A percentile compares a stretch with the other conserved stretches of the same genome.
These are phyloP conservation scores for Rugonectria rugulosa DNA, from an alignment of 2,329 filamentous ascomycete species.

Conservation along the genomic window DNA sequence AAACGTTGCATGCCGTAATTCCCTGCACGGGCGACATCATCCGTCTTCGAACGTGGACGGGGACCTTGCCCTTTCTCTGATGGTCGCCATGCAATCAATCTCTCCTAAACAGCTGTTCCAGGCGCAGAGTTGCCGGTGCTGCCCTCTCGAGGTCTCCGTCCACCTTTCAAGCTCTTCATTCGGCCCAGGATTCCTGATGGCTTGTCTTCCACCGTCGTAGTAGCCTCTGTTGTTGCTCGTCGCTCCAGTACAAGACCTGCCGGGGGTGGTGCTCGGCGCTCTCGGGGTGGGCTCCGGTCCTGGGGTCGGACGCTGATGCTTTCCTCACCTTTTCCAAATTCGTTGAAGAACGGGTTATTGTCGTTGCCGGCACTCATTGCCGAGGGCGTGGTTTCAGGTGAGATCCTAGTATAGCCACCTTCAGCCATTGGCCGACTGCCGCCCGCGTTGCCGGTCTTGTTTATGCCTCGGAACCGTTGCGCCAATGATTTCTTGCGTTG, in stretches of 20 bases:
- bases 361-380: conserved; percentile 45
- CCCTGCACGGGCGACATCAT: conserved; percentile 5
- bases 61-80: conserved; percentile 27
- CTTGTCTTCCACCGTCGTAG: conserved; percentile 50
- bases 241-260: conserved; percentile 63
- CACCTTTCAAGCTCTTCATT: conserved; percentile 83
- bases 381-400: conserved; percentile 48
- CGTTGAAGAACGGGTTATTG: conserved; percentile 82
- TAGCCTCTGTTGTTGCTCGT: conserved; percentile 67
- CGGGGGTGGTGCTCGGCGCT: conserved; percentile 47
- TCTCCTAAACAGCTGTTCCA: conserved; percentile 51
- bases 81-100: conserved; percentile 31
- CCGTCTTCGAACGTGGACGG: conserved; percentile 20
- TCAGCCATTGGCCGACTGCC: conserved; percentile 59
- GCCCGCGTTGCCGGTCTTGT: conserved; percentile 72
- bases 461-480: conserved; percentile 87
- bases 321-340: conserved; percentile 70
- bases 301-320: conserved; percentile 55
- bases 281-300: conserved; percentile 62
- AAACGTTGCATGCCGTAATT: conserved; percentile 15
- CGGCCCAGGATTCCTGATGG: conserved; percentile 74
- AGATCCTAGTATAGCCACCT: conserved; percentile 50
- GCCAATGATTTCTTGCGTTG: conserved; percentile 94
- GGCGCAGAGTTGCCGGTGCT: conserved; percentile 46
- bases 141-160: conserved; percentile 54